phyloP scores from a whole-genome alignment of 1,284 basidiomycete species.

The Stygiomarasmius scandens region DNA sequence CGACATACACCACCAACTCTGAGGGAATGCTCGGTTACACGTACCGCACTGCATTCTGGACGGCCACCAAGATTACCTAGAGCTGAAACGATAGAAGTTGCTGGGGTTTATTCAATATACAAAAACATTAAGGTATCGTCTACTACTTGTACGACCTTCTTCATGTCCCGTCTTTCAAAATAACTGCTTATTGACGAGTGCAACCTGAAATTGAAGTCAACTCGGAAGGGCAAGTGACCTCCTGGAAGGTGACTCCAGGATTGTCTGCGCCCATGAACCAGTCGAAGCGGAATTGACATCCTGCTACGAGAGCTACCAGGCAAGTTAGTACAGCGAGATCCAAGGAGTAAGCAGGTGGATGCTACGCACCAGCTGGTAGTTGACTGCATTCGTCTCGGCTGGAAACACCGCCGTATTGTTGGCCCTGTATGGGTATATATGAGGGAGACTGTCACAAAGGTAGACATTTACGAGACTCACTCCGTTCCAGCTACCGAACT shows the following conservation, averaged over 20 bases:
- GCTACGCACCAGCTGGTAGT: conserved; percentile 14
- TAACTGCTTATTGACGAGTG: neutral
- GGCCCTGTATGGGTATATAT: conserved; percentile 10
- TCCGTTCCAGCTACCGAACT: conserved; percentile 21
- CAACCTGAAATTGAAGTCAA: conserved; percentile 20
- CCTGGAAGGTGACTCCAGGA: conserved; percentile 17
- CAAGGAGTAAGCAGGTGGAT: neutral
- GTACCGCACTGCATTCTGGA: conserved; percentile 87
- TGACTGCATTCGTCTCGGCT: conserved; percentile 17
- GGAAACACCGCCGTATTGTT: conserved; percentile 20
- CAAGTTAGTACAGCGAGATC: too few species aligned
- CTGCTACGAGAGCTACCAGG: conserved; percentile 12
- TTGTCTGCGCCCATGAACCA: conserved; percentile 22
- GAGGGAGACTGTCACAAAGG: neutral
- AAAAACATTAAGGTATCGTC: too few species aligned
- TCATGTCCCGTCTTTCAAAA: too few species aligned
- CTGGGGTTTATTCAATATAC: neutral
- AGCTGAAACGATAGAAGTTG: neutral
- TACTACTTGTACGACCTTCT: too few species aligned
- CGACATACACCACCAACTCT: conserved; percentile 87
- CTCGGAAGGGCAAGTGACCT: conserved; percentile 17
- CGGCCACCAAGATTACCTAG: conserved; percentile 61
- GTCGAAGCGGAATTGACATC: conserved; percentile 21
- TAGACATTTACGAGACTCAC: conserved; percentile 7
- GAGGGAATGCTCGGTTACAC: conserved; percentile 87